Evolutionary conservation across 2,329 filamentous ascomycete species (phyloP), one percentile per base, ranked within the genome.

Genomic region (Colletotrichum orbiculare): DNA sequence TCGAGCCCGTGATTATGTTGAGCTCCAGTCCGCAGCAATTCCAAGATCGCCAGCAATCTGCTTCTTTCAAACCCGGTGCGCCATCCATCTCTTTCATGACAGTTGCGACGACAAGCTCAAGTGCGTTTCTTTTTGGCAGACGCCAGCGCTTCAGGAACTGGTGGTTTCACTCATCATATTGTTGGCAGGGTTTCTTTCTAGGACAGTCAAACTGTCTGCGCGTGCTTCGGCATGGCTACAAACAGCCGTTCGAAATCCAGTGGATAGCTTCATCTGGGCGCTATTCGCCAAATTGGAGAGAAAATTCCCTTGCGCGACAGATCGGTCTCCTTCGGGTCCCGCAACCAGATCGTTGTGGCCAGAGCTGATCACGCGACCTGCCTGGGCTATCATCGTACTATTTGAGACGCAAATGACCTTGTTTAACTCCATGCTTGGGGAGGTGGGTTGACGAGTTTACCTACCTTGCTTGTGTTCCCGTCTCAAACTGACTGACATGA

Each of bases 351-450:
- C n/a, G 8, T n/a, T 41, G 25, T 52, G 37, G 37, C 12, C n/a
- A 6, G 33, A 25, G 6, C 3, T 15, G 6, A 33, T 57, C 8
- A 17, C 35, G 2, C 35, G 43, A 11, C 45, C 45, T 9, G 8
- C 42, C 0, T 8, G 39, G 12, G 17, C 54, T 2, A 2, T 12
- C 12, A n/a, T 42, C 2, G 9, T 49, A 3, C 2, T 47, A 6
- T 3, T 11, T 3, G 15, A 7, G 2, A 33, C 25, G 3, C 55
- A 58, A 12, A 6, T 49, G 5, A 10, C 17, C 25, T 9, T 58
- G 12, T 43, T 50, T 8, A 43, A 58, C 33, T 58, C 55, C 2
- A 33, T 58, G 46, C 13, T 58, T 3, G 38, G 25, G 43, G 46
- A 50, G 25, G 55, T 58, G 33, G 33, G 11, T 13, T 45, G 6